Evolutionary conservation across 2,329 filamentous ascomycete genomes (phyloP), one percentile per base, ranked within the genome.

Genomic region (Diaporthe sp.): DNA sequence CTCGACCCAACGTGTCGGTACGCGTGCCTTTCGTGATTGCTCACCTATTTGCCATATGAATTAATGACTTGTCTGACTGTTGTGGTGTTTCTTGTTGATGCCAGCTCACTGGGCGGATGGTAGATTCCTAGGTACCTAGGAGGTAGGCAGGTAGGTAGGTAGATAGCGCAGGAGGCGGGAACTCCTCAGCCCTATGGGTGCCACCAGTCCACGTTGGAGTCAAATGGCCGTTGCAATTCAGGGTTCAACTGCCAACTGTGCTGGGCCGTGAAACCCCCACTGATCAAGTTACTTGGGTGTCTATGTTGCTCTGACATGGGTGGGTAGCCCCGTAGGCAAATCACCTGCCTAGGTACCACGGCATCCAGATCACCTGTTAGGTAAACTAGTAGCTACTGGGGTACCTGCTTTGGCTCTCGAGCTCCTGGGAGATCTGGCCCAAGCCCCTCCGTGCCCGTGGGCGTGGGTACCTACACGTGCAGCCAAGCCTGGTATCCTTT

Each of bases 131-230:
- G 12, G 22, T 37, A 44, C n/a, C 37, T 62, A 31, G 10, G 10
- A 31, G 10, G 10, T 13, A 12, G 3, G 13, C 28, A 62, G 22
- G 22, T 44, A 28, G n/a, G 37, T 46, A 39, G 19, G 19, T n/a
- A 34, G 31, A 5, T 31, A 15, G 7, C 12, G 37, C 37, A 39
- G 39, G 15, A 44, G 59, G 59, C 37, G 22, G 59, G 15, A 34
- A 44, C 39, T 44, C 37, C 31, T 62, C 59, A 62, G 59, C 59
- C 28, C 19, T 65, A 65, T 46, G 61, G 61, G 25, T 8, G 31
- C 22, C 28, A 39, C 53, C 53, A 17, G 53, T 17, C 25, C 53
- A 19, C 53, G 25, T 53, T 53, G n/a, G n/a, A 53, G 53, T 19
- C 15, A 31, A 67, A 22, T 28, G n/a, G 44, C 37, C 25, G 62